These are phyloP conservation scores for Neurospora sp. DNA, from an alignment of 495 filamentous ascomycete genomes.

Conservation along the genomic window DNA sequence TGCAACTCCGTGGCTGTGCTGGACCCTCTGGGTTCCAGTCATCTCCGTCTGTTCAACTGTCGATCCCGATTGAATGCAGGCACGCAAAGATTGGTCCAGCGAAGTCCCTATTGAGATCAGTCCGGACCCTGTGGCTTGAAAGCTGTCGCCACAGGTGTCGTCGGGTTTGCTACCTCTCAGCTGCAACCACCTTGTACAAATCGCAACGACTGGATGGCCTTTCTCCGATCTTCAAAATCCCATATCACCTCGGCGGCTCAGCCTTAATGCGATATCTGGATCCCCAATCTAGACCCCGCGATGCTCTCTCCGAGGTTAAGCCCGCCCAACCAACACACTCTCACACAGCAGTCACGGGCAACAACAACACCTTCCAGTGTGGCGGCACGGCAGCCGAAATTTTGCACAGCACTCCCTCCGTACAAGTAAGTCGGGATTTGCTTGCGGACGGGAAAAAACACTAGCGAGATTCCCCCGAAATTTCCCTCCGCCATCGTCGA, in stretches of 20 bases:
- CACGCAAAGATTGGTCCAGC: background rate
- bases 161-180: background rate
- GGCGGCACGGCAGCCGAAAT: background rate
- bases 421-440: background rate
- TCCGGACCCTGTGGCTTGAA: background rate
- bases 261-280: background rate
- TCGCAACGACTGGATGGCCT: background rate
- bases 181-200: background rate
- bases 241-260: background rate
- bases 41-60: background rate
- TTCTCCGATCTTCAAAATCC: background rate
- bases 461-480: background rate
- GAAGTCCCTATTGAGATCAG: background rate
- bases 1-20: constrained; percentile 3
- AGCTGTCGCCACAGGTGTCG: background rate
- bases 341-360: background rate
- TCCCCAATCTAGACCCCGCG: background rate
- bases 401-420: background rate
- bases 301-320: background rate
- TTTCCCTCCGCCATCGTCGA: background rate
- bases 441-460: background rate
- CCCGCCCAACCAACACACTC: background rate
- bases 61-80: background rate
- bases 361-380: background rate
- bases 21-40: constrained; percentile 1